Percentiles rank a stretch among this genome's conserved stretches.
Conservation (phyloP, 2,329 filamentous ascomycete genomes). For the Colletotrichum scovillei region DNA sequence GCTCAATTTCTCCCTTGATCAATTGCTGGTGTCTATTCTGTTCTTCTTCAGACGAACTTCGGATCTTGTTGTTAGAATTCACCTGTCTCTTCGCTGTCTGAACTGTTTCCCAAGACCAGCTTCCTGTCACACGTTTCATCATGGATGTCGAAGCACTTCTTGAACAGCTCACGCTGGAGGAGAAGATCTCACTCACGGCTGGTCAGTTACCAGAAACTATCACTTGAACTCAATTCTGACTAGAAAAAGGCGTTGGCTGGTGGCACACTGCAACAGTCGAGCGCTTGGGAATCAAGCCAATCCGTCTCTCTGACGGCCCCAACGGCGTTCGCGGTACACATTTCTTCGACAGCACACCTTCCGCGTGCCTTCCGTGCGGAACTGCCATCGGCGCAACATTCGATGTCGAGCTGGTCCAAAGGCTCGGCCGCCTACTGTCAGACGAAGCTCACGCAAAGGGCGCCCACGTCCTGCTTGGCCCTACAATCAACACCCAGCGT, state of each 20-base stretch:
- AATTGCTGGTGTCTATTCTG: not conserved
- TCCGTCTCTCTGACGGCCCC: conserved; percentile 38
- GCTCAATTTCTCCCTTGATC: not conserved
- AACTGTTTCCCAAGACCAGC: not conserved
- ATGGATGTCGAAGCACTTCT: conserved; percentile 35
- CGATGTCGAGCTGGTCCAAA: conserved; percentile 62
- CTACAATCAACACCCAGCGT: conserved; percentile 72
- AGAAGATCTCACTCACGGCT: conserved; percentile 35
- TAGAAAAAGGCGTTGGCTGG: conserved; percentile 28
- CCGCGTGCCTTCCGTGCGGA: conserved; percentile 70
- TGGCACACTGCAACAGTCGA: conserved; percentile 39
- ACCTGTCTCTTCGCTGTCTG: not conserved
- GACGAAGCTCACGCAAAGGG: conserved; percentile 66
- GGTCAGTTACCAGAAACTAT: not conserved
- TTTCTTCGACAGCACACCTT: conserved; percentile 72
- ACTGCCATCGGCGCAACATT: conserved; percentile 69
- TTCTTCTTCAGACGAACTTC: not conserved
- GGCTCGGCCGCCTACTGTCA: conserved; percentile 62
- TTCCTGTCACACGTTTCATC: not conserved
- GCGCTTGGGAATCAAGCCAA: conserved; percentile 24
- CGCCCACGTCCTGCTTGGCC: conserved; percentile 68
- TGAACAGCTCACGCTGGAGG: conserved; percentile 34
- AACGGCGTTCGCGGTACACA: conserved; percentile 68
- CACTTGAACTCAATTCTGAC: not conserved
- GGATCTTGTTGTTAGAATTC: not conserved